These are phyloP conservation scores for Cyberlindnera euphorbiiphila DNA, from an alignment of 805 yeast species.

Conservation along the genomic window DNA sequence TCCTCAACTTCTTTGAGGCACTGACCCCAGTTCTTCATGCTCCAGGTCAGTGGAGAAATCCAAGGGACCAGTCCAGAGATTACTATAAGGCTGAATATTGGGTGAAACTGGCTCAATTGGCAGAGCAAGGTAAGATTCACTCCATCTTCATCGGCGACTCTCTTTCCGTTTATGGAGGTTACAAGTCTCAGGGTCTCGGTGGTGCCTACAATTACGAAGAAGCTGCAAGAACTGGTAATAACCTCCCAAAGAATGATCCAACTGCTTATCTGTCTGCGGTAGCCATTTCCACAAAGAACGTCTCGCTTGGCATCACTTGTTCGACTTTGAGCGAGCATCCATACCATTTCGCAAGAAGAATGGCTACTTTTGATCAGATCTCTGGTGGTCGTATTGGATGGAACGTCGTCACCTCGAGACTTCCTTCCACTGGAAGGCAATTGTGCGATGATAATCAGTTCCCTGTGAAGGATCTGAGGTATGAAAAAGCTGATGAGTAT, in stretches of 20 bases:
- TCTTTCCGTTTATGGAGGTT: conserved; percentile 39
- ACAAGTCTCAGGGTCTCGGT: conserved; percentile 21
- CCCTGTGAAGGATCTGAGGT: conserved; percentile 41
- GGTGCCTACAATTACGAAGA: conserved; percentile 20
- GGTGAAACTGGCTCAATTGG: conserved; percentile 36
- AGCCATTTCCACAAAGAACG: conserved; percentile 38
- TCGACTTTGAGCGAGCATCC: conserved; percentile 44
- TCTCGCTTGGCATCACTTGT: conserved; percentile 41
- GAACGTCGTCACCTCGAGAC: conserved; percentile 42
- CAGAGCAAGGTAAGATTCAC: conserved; percentile 39
- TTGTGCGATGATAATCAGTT: conserved; percentile 34
- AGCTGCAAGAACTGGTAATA: conserved; percentile 27
- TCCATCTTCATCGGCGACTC: conserved; percentile 39
- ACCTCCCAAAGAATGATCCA: conserved; percentile 39
- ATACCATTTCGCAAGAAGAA: conserved; percentile 40
- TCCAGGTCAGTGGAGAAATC: conserved; percentile 26
- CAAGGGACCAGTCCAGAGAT: conserved; percentile 21
- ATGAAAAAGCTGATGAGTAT: conserved; percentile 41
- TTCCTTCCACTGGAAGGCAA: conserved; percentile 43
- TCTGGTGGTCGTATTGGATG: conserved; percentile 45
- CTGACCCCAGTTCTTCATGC: conserved; percentile 22
- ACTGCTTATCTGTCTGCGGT: conserved; percentile 36
- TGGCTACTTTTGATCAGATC: conserved; percentile 43
- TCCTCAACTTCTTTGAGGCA: conserved; percentile 24
- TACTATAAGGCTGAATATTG: conserved; percentile 32